Evolutionary conservation across 2,329 filamentous ascomycete species (phyloP).

Genomic region (Thermomyces lanuginosus): DNA sequence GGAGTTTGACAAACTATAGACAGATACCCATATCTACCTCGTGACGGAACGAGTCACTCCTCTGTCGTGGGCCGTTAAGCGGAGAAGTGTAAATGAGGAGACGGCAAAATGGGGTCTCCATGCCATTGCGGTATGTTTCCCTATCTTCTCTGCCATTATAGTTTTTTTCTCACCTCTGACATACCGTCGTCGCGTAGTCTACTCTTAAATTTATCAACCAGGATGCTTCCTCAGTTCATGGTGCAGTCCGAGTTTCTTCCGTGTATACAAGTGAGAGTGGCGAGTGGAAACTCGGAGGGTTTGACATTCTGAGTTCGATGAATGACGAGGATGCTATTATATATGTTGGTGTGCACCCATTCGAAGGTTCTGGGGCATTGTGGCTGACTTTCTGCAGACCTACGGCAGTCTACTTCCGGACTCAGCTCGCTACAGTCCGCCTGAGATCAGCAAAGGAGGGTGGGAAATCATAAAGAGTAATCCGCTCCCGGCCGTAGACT

Average conservation of each 20-base stretch:
- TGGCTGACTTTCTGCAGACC: slow-evolving; percentile 46
- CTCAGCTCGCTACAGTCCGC: slow-evolving; percentile 65
- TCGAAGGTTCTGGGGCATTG: no score
- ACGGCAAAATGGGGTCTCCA: slow-evolving; percentile 94
- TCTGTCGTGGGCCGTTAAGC: slow-evolving; percentile 74
- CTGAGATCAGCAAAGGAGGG: slow-evolving; percentile 70
- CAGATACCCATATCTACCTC: slow-evolving; percentile 88
- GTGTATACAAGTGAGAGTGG: slow-evolving; percentile 91
- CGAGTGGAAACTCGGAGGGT: slow-evolving; percentile 92
- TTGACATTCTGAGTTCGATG: slow-evolving; percentile 83
- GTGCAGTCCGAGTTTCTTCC: slow-evolving; percentile 66
- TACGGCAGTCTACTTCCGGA: slow-evolving; percentile 81
- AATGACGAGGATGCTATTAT: slow-evolving; percentile 92
- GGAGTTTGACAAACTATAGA: slow-evolving; percentile 35
- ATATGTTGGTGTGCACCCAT: slow-evolving; percentile 57
- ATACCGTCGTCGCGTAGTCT: slow-evolving; percentile 36
- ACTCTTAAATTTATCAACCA: slow-evolving; percentile 93
- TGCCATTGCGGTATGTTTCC: slow-evolving; percentile 52
- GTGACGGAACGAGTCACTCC: slow-evolving; percentile 82
- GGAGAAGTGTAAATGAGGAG: slow-evolving; percentile 75
- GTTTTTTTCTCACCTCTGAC: not conserved
- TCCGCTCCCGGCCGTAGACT: slow-evolving; percentile 66
- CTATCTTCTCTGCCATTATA: not conserved
- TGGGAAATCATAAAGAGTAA: slow-evolving; percentile 82
- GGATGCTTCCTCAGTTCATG: slow-evolving; percentile 82